Percentiles rank a stretch among this genome's conserved stretches.
Conservation (phyloP, 345 rosid genomes). For the Eucalyptus sp. region DNA sequence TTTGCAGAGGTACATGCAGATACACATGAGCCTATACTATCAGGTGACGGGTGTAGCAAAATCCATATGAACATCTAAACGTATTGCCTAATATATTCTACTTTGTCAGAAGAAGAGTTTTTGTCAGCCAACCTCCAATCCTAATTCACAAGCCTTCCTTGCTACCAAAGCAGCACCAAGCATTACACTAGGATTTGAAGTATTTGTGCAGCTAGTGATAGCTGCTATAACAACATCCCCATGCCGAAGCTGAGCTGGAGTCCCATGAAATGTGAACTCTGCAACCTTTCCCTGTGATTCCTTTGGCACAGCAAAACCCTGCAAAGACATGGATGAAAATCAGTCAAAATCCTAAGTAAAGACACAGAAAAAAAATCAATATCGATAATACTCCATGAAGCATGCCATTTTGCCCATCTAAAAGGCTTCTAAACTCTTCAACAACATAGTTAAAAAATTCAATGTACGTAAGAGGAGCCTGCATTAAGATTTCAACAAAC, state of each 20-base stretch:
- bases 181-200: conserved; percentile 95
- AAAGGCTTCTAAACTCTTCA: neutral
- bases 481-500: neutral
- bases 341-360: neutral
- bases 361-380: neutral
- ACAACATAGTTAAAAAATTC: neutral
- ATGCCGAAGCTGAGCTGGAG: conserved; percentile 61
- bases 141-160: conserved; percentile 81
- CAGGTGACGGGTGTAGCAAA: neutral
- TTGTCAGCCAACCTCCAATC: conserved; percentile 55
- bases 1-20: neutral
- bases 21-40: neutral
- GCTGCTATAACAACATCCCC: conserved; percentile 95
- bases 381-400: neutral
- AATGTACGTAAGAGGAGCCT: neutral
- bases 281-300: conserved; percentile 66
- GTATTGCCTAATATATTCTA: neutral
- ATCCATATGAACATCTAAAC: neutral
- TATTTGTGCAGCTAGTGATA: conserved; percentile 95
- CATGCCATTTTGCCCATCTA: neutral
- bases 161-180: conserved; percentile 97
- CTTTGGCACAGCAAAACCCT: conserved; percentile 84
- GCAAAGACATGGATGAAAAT: neutral
- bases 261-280: conserved; percentile 55
- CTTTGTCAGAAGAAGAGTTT: neutral